Evolutionary conservation across 495 filamentous ascomycete genomes (phyloP), one percentile per base, ranked within the genome.

Genomic region (Penicillium lagena): DNA sequence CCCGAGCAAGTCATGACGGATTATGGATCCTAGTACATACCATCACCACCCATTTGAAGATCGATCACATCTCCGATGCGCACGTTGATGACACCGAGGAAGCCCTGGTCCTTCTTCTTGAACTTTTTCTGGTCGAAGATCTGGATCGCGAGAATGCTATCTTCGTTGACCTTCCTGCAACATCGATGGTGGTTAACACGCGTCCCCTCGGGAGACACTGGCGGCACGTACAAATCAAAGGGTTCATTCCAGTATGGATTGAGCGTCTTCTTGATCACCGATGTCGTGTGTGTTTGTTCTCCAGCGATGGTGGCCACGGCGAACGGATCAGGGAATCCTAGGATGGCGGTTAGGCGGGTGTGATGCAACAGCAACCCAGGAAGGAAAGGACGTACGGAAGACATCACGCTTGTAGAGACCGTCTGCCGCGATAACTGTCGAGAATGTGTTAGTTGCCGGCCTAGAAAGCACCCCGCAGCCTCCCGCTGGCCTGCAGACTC

Each of bases 101-200:
- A 98, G 1, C 93, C 93, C 63, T 98, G 93, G 56, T 97, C 93
- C 87, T 97, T 98, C 78, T 98, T 98, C 73, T 98, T 98, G 74
- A 97, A 98, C 66, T 98, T 98, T 75, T 96, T 97, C 65, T 98
- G 93, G 63, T 98, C 93, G 58, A 98, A 98, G 37, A 98, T 95
- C 63, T 98, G 93, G 35, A 98, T 89, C 13, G 91, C 90, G 14
- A 98, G 79, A 53, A 97, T 96, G 59, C 89, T 95, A 53, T 95
- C 90, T 58, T 97, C 93, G 39, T 81, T 87, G 44, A 85, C 91
- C 64, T 75, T 75, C 70, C 90, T 96, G 61, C 30, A 50, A n/a
- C 38, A 37, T 42, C 5, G 22, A 7, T 11, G 22, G 8, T 36
- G 36, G 35, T 46, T 47, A 49, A 46, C 38, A 43, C 35, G 27